Evolutionary conservation across 371 early-diverging fungal genomes (phyloP), one percentile per base, ranked within the genome.

Genomic region (Nosema muscidifuracis): DNA sequence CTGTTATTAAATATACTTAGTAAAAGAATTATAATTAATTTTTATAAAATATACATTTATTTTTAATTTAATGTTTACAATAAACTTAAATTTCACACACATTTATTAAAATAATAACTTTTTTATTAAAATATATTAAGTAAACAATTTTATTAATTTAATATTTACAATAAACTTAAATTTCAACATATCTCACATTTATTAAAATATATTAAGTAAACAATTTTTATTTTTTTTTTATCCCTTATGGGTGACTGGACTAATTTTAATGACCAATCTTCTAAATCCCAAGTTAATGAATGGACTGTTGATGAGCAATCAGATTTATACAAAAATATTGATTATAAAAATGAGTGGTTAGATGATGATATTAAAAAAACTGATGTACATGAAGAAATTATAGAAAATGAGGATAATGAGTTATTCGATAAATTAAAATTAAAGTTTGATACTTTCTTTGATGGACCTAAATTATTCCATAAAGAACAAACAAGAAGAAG

Each of bases 401-500:
- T 16, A 12, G 42, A 43, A 18, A 16, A 47, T 43, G 51, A 64
- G 7, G 34, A 36, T 7, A 60, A 60, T 60, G 18, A 12, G 1
- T 36, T 60, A 18, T 60, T 34, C 18, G 60, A 60, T 2, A 36
- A 34, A 34, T 9, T 34, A 3, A 36, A 36, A 13, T 26, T 60
- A 10, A 24, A 60, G 15, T 34, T 15, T 60, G 40, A 16, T 16
- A 24, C 24, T 22, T 13, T 60, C 6, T 60, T 60, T 60, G 36
- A 60, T 60, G 60, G 60, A 3, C 60, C 60, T n/a, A 60, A 60
- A 60, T 34, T 34, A 20, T 60, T 60, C 18, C 60, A 60, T 60
- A 31, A 36, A 36, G 60, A 60, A n/a, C 60, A 60, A 31, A 60
- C 20, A 13, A 31, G 40, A 13, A 31, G 24, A 60, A 60, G 18